Evolutionary conservation across 148 eudicot genomes (phyloP).

Genomic region (Talinum fruticosum): DNA sequence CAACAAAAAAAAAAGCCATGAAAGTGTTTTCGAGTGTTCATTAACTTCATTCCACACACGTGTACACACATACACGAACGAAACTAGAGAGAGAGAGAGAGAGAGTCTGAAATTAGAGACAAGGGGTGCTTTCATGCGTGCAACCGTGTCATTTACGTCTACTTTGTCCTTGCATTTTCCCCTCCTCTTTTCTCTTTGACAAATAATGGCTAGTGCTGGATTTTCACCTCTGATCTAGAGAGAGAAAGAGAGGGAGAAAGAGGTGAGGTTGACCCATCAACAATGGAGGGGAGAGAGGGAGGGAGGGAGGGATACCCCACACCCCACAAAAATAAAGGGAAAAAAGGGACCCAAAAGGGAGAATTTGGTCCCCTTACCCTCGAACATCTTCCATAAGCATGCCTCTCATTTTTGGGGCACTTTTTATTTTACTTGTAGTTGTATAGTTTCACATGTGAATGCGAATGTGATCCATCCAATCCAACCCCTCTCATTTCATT

Average conservation of each 20-base stretch:
- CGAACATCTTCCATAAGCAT: constrained; percentile 43
- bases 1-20: not conserved
- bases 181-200: constrained; percentile 18
- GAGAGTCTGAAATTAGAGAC: constrained; percentile 19
- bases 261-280: constrained; percentile 65
- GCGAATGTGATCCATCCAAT: not conserved
- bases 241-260: constrained; percentile 19
- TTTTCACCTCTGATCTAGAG: not conserved
- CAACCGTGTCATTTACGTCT: constrained; percentile 35
- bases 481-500: not conserved
- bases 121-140: constrained; percentile 37
- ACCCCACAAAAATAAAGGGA: constrained; percentile 3
- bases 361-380: constrained; percentile 48
- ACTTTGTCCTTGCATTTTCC: constrained; percentile 23
- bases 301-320: not conserved
- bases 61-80: constrained; percentile 4
- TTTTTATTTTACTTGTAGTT: constrained; percentile 8
- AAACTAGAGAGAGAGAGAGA: not conserved
- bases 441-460: constrained; percentile 36
- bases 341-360: constrained; percentile 29
- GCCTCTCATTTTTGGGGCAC: constrained; percentile 44
- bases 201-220: constrained; percentile 34
- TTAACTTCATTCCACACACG: not conserved
- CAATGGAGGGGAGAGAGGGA: constrained; percentile 30
- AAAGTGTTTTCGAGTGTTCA: not conserved